Evolutionary conservation across 2,329 filamentous ascomycete species (phyloP).

Genomic region (Trichoderma guizhouense): DNA sequence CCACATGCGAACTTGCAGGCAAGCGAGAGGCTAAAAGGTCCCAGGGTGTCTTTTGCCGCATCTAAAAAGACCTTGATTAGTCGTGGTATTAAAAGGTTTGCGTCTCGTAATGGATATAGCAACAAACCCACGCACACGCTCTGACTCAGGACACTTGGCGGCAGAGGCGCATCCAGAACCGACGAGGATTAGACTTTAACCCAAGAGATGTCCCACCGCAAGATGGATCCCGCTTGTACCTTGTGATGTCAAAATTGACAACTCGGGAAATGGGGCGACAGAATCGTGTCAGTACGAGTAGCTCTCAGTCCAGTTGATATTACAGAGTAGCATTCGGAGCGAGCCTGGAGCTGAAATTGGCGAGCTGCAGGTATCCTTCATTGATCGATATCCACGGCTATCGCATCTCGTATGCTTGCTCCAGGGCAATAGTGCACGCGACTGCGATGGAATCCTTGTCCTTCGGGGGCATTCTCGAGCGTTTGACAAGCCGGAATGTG

Average conservation of each 20-base stretch:
- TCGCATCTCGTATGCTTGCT: neutral
- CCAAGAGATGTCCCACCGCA: neutral
- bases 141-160: constrained; percentile 12
- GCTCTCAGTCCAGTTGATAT: neutral
- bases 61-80: neutral
- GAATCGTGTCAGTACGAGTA: neutral
- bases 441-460: neutral
- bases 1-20: neutral
- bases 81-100: neutral
- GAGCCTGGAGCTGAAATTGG: neutral
- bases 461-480: neutral
- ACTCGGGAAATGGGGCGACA: neutral
- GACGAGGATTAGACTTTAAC: neutral
- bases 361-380: neutral
- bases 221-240: constrained; percentile 4
- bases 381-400: neutral
- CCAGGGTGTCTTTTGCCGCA: neutral
- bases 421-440: neutral
- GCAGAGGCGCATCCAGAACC: constrained; percentile 10
- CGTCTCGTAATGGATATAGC: constrained; percentile 11
- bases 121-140: neutral
- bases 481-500: constrained; percentile 1
- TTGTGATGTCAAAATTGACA: constrained; percentile 12
- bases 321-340: neutral
- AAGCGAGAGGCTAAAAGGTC: constrained; percentile 1